Conservation (phyloP, 176 grass and related monocot species). For the Ananas comosus region DNA sequence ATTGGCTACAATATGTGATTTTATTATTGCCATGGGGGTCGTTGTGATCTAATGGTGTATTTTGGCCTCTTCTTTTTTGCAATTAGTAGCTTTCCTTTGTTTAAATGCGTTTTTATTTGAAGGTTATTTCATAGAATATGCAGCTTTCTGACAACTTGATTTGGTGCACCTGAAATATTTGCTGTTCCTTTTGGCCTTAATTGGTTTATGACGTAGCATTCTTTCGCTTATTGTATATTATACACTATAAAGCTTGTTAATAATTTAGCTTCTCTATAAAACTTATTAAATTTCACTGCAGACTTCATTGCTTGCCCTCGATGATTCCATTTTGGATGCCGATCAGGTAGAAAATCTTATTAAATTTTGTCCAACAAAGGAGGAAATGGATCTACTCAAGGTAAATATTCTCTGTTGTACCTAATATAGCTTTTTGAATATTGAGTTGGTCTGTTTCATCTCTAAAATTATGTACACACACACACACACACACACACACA, state of each 20-base stretch:
- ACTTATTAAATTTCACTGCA: constrained; percentile 23
- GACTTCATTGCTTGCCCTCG: constrained; percentile 63
- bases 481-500: too few species aligned
- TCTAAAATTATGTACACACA: constrained; percentile 19
- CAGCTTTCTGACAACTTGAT: not conserved
- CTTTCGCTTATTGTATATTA: too few species aligned
- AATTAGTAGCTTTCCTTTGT: not conserved
- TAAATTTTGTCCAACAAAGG: constrained; percentile 96
- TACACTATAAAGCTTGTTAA: too few species aligned
- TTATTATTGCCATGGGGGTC: too few species aligned
- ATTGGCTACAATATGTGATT: too few species aligned
- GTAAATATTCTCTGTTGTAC: constrained; percentile 31
- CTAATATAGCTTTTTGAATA: not conserved
- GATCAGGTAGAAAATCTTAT: constrained; percentile 90
- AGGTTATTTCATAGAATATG: constrained; percentile 8
- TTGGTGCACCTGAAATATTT: too few species aligned
- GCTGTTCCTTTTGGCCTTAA: too few species aligned
- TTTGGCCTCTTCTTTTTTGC: too few species aligned
- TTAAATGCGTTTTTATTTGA: not conserved
- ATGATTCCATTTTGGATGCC: constrained; percentile 71
- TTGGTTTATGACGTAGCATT: too few species aligned
- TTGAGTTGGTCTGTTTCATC: not conserved
- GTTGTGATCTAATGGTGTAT: too few species aligned
- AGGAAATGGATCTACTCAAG: constrained; percentile 81
- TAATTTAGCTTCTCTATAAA: too few species aligned